A percentile compares a stretch with the other conserved stretches of the same genome.
Conservation (phyloP, 2,329 filamentous ascomycete genomes). For the Canariomyces notabilis region DNA sequence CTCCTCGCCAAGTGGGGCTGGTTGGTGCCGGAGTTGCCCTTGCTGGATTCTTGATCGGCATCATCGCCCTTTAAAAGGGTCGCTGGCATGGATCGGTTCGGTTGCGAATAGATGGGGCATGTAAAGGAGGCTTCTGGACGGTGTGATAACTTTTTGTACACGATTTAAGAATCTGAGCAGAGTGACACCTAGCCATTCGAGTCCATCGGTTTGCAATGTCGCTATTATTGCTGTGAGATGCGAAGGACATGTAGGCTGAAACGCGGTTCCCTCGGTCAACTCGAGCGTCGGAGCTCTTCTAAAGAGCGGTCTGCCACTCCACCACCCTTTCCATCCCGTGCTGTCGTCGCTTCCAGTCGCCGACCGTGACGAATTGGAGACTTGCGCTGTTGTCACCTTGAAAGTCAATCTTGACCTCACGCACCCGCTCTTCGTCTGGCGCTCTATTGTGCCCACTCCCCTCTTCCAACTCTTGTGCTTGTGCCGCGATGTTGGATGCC, state of each 20-base stretch:
- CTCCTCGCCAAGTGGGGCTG: slow-evolving; percentile 25
- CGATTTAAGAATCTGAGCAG: too few species aligned
- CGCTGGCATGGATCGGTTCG: not conserved
- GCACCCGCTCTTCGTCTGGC: not conserved
- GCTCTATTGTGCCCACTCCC: not conserved
- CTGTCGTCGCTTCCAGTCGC: not conserved
- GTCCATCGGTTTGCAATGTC: too few species aligned
- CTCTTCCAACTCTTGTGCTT: slow-evolving; percentile 1
- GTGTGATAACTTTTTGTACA: too few species aligned
- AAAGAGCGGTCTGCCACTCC: not conserved
- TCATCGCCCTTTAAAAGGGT: slow-evolving; percentile 23
- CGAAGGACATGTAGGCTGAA: too few species aligned
- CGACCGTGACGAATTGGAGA: not conserved
- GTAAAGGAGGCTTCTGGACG: too few species aligned
- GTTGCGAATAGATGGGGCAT: too few species aligned
- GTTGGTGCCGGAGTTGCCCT: slow-evolving; percentile 20
- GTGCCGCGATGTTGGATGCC: not conserved
- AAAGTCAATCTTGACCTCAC: not conserved
- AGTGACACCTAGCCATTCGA: too few species aligned
- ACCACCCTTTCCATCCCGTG: not conserved
- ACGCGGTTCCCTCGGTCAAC: too few species aligned
- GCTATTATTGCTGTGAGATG: too few species aligned
- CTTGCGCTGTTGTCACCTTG: not conserved
- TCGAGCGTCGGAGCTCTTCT: too few species aligned
- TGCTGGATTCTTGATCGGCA: slow-evolving; percentile 27